A percentile compares a stretch with the other conserved stretches of the same genome.
phyloP scores from a whole-genome alignment of 2,329 filamentous ascomycete species.

The Xylariaceae sp. region DNA sequence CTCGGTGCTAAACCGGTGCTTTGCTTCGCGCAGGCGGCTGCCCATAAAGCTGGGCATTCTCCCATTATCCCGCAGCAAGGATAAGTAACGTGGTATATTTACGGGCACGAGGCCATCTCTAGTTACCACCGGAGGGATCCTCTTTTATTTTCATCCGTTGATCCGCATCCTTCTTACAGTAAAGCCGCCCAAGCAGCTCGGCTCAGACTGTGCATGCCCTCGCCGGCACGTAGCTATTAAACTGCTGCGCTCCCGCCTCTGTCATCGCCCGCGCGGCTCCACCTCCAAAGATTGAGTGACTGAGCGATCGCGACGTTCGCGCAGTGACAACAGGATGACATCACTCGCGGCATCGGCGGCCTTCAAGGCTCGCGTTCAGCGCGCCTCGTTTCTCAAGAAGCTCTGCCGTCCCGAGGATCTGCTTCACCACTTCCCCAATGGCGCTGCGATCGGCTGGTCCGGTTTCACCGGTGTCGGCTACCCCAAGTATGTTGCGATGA shows the following conservation, averaged over 20 bases:
- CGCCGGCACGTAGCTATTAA: background rate
- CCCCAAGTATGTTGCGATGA: conserved; percentile 59
- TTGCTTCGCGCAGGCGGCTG: background rate
- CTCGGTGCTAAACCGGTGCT: conserved; percentile 14
- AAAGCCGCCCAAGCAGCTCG: no score
- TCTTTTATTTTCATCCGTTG: background rate
- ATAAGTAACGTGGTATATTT: background rate
- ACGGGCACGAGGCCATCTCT: background rate
- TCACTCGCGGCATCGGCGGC: conserved; percentile 61
- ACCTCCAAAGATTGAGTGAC: background rate
- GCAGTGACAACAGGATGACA: conserved; percentile 37
- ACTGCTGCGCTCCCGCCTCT: conserved; percentile 1
- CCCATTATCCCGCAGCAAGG: no score
- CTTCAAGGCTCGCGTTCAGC: conserved; percentile 68
- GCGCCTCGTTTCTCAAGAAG: conserved; percentile 75
- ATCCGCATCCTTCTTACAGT: background rate
- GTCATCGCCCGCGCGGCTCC: conserved; percentile 10
- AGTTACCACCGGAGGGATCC: no score
- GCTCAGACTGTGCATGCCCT: no score
- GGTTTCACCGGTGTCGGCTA: conserved; percentile 89
- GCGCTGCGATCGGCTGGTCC: conserved; percentile 84
- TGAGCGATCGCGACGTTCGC: background rate
- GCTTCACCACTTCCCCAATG: conserved; percentile 75
- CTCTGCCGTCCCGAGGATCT: conserved; percentile 74
- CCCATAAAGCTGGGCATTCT: no score